A percentile compares a stretch with the other conserved stretches of the same genome.
These are phyloP conservation scores for Priceomyces melissophilus DNA, from an alignment of 805 yeast genomes.

Conservation along the genomic window DNA sequence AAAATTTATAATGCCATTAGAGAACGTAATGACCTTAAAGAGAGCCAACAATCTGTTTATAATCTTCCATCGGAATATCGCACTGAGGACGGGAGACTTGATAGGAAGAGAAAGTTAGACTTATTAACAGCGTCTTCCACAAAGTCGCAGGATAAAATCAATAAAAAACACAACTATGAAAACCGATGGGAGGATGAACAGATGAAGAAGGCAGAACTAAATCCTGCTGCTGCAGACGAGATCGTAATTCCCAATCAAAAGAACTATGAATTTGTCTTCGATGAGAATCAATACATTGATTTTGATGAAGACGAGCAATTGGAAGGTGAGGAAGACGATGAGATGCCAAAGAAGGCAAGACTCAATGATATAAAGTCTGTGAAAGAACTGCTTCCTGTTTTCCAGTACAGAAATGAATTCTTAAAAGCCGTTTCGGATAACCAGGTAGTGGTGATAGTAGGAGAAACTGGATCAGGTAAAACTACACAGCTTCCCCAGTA, in stretches of 20 bases:
- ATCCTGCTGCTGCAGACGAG: slow-evolving; percentile 33
- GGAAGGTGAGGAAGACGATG: slow-evolving; percentile 11
- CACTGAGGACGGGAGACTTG: slow-evolving; percentile 51
- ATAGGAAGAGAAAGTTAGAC: slow-evolving; percentile 51
- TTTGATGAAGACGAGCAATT: slow-evolving; percentile 19
- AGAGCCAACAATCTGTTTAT: slow-evolving; percentile 25
- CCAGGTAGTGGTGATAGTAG: slow-evolving; percentile 73
- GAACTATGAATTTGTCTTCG: slow-evolving; percentile 74
- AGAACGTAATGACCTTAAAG: slow-evolving; percentile 18
- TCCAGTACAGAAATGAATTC: slow-evolving; percentile 54
- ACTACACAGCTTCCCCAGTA: slow-evolving; percentile 93
- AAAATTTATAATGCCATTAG: slow-evolving; percentile 15
- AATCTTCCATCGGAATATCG: slow-evolving; percentile 55
- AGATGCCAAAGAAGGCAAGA: slow-evolving; percentile 1
- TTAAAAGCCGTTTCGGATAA: slow-evolving; percentile 56
- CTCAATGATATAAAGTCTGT: slow-evolving; percentile 40
- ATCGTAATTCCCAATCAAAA: slow-evolving; percentile 40
- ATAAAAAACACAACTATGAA: slow-evolving; percentile 18
- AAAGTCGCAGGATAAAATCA: slow-evolving; percentile 12
- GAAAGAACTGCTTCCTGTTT: slow-evolving; percentile 74
- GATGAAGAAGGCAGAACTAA: slow-evolving; percentile 36
- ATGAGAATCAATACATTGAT: slow-evolving; percentile 47
- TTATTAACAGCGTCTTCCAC: slow-evolving; percentile 32
- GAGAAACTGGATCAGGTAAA: slow-evolving; percentile 93
- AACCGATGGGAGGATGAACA: slow-evolving; percentile 57